Evolutionary conservation across 2,329 filamentous ascomycete species (phyloP).

Genomic region (Diaporthe helianthi): DNA sequence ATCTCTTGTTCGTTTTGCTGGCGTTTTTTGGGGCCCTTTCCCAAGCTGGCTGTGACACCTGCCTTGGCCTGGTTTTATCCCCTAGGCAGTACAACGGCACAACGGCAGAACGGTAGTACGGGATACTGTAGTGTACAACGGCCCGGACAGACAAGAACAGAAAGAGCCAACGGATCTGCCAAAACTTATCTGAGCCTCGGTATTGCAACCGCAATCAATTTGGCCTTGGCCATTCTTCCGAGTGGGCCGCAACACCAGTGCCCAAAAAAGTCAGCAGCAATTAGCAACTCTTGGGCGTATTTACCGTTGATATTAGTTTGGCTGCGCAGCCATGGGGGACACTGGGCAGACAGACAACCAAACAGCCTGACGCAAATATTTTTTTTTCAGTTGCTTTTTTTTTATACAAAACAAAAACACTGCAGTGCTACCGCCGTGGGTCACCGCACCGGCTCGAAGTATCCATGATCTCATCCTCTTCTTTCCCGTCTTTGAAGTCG

Average conservation of each 20-base stretch:
- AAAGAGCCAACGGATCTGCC: not conserved
- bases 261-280: not conserved
- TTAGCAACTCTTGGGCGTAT: not conserved
- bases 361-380: not conserved
- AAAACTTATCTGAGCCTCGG: not conserved
- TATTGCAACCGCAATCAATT: not conserved
- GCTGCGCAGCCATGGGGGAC: not conserved
- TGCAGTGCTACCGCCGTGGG: slow-evolving; percentile 9
- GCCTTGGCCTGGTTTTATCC: slow-evolving; percentile 14
- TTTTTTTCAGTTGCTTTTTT: too few relatives aligned
- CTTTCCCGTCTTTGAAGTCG: not conserved
- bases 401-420: too few relatives aligned
- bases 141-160: slow-evolving; percentile 1
- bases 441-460: slow-evolving; percentile 8
- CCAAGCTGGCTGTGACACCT: slow-evolving; percentile 15
- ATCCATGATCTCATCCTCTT: slow-evolving; percentile 21
- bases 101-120: not conserved
- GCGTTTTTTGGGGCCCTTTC: not conserved
- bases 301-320: not conserved
- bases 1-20: not conserved
- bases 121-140: too few relatives aligned
- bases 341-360: not conserved
- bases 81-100: not conserved
- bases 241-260: not conserved
- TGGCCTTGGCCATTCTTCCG: not conserved